Evolutionary conservation across 2,329 filamentous ascomycete genomes (phyloP).

Genomic region (Fusarium verrucosum): DNA sequence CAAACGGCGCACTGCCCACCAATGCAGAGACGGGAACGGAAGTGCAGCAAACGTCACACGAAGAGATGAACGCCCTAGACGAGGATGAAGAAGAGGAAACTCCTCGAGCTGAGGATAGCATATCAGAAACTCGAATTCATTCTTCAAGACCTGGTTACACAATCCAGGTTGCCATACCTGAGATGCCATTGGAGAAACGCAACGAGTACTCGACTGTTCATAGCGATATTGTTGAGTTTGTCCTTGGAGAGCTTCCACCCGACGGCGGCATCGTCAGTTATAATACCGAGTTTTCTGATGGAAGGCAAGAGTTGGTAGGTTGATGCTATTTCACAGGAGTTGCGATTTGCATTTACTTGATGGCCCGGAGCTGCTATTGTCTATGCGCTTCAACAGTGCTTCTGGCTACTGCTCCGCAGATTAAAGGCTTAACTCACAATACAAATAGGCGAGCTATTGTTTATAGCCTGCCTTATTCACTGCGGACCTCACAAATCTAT

Average conservation of each 20-base stretch:
- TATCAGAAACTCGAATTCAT: neutral
- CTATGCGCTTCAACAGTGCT: neutral
- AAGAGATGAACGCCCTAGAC: neutral
- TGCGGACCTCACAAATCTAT: slow-evolving; percentile 17
- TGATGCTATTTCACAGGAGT: neutral
- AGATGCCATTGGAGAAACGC: slow-evolving; percentile 41
- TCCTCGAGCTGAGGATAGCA: neutral
- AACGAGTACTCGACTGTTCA: slow-evolving; percentile 46
- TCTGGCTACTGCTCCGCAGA: slow-evolving; percentile 3
- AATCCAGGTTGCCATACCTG: slow-evolving; percentile 48
- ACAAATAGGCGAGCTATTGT: slow-evolving; percentile 12
- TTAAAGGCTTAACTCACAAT: neutral
- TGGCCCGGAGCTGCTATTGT: neutral
- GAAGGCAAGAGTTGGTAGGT: slow-evolving; percentile 57
- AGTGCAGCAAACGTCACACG: neutral
- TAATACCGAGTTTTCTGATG: slow-evolving; percentile 58
- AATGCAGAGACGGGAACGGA: neutral
- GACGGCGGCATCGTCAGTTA: slow-evolving; percentile 46
- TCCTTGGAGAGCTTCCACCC: slow-evolving; percentile 47
- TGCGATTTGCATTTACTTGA: neutral
- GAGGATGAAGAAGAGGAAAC: neutral
- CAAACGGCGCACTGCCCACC: neutral
- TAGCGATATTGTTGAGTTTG: slow-evolving; percentile 52
- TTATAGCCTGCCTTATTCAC: slow-evolving; percentile 33
- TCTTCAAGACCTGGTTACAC: neutral